Conservation (phyloP, 257 asterid genomes). For the Perilla frutescens region DNA sequence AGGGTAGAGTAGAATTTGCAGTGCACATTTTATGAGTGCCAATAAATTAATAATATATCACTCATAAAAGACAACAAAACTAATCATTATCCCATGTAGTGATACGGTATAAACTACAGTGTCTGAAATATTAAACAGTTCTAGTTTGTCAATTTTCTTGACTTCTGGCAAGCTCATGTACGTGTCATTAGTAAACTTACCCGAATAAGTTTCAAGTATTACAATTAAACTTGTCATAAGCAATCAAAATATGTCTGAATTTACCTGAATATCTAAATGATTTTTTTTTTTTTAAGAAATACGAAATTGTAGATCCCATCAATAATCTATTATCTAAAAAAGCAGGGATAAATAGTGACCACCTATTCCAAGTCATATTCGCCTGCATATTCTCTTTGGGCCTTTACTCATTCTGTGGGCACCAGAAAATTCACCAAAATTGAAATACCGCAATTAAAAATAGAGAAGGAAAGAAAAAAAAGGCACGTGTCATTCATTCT, state of each 20-base stretch:
- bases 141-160: background rate
- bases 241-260: background rate
- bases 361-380: conserved; percentile 39
- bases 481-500: conserved; percentile 25
- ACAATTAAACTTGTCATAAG: background rate
- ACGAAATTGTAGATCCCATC: background rate
- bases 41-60: background rate
- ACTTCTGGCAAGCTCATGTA: too few species aligned
- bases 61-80: background rate
- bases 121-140: background rate
- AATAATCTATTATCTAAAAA: background rate
- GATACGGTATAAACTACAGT: background rate
- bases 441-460: background rate
- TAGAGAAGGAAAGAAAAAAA: background rate
- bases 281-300: background rate
- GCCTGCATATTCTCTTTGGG: conserved; percentile 48
- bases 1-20: too few species aligned
- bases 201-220: background rate
- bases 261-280: background rate
- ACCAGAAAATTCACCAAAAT: conserved; percentile 17
- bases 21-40: too few species aligned
- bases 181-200: too few species aligned
- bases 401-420: conserved; percentile 36
- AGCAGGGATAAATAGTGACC: conserved; percentile 4
- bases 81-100: background rate